Base-by-base conservation (phyloP, 768 basidiomycete genomes). In the Lactifluus subvellereus region DNA sequence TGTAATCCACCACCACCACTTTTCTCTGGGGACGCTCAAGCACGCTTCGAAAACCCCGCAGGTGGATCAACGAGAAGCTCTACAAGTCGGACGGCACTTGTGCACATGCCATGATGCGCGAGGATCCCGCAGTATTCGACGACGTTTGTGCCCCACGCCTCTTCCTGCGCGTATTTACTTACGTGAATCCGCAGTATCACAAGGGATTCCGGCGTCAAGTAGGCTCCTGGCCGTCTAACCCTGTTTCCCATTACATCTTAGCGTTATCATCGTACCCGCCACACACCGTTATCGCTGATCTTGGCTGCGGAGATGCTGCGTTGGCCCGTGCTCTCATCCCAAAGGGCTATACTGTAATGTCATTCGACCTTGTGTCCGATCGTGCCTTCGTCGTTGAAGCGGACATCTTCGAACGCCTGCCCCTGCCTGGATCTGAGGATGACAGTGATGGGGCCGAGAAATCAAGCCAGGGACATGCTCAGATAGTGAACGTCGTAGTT, bases 281-380 rank as follows among this genome's bases (percentile, higher is more conserved):
- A 20, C 80, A 79, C 66, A 85, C 88, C 0, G 78, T 98, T 68
- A 84, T 99, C 54, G 94, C 85, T 38, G 97, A 99, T 76, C 79
- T 99, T 38, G 97, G 97, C 11, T 98, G 94, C 68, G 97, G 97
- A 30, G 95, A 98, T 72, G 97, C 94, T 27, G 82, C 87, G 7
- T 79, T 99, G 33, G 94, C 95, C 0, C 84, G 82, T 45, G 78
- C 82, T 3, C 80, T 99, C 38, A 75, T 84, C 7, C 83, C 89
- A 0, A 82, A 85, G 71, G 88, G 87, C 32, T 74, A 84, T 68
- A 80, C 75, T 37, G 89, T 90, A 22, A 71, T 91, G 49, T 93
- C 89, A 1, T 95, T 85, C 71, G 92, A 95, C 72, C 78, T 94
- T 38, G 82, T 91, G 6, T 86, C 89, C 4, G 86, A 88, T 62